Conservation (phyloP, 495 filamentous ascomycete species). For the Cercophora sp. region DNA sequence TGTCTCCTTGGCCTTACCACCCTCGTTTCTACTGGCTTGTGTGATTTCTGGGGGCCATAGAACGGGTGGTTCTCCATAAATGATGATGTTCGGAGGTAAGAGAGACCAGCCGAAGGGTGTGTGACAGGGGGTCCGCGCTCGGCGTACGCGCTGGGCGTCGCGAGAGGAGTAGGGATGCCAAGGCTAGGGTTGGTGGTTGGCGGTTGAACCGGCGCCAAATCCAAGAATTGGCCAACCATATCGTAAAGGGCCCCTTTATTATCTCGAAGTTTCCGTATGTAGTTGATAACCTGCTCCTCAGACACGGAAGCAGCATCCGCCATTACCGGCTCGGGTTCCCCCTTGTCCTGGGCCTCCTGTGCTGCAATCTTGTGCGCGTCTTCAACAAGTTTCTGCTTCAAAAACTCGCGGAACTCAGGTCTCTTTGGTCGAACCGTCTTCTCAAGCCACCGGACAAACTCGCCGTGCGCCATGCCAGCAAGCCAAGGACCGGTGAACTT, state of each 20-base stretch:
- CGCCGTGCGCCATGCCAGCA: conserved; percentile 64
- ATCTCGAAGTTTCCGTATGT: conserved; percentile 56
- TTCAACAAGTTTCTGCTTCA: conserved; percentile 44
- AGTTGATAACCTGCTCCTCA: conserved; percentile 56
- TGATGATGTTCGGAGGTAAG: conserved; percentile 70
- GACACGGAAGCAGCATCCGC: conserved; percentile 41
- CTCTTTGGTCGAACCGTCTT: conserved; percentile 58
- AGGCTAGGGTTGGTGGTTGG: not conserved
- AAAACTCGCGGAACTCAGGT: conserved; percentile 57
- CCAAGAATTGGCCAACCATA: conserved; percentile 52
- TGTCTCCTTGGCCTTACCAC: conserved; percentile 54
- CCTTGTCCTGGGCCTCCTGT: conserved; percentile 46
- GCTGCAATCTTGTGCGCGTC: conserved; percentile 42
- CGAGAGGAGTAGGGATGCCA: not conserved
- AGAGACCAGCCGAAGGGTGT: conserved; percentile 87
- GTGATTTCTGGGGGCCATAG: conserved; percentile 68
- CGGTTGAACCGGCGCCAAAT: conserved; percentile 43
- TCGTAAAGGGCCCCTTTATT: conserved; percentile 43
- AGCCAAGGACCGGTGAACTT: conserved; percentile 81
- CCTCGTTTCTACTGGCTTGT: conserved; percentile 63
- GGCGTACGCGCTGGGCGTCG: conserved; percentile 46
- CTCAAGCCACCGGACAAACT: conserved; percentile 64
- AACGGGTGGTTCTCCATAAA: conserved; percentile 73
- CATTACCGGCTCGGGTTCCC: conserved; percentile 31
- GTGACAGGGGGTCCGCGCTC: conserved; percentile 68